Evolutionary conservation across 225 moss, liverwort and hornwort species (phyloP).

Genomic region (Marchantia paleacea): DNA sequence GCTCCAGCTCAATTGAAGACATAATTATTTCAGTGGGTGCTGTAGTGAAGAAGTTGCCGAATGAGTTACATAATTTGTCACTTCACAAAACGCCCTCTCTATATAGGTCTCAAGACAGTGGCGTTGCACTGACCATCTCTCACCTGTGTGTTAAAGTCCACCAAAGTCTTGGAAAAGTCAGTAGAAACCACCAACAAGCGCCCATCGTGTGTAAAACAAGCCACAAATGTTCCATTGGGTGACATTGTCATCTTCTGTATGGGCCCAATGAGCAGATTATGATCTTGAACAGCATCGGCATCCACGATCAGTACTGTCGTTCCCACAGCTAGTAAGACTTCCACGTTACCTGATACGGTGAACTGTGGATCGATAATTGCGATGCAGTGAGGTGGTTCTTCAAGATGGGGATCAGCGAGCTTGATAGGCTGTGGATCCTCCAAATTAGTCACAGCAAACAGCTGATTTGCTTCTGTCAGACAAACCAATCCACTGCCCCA

Average conservation of each 20-base stretch:
- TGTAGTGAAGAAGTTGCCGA: too few relatives aligned
- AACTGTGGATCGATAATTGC: slow-evolving; percentile 77
- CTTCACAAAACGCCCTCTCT: background rate
- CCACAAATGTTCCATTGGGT: slow-evolving; percentile 70
- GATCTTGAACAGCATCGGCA: slow-evolving; percentile 67
- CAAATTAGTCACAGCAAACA: slow-evolving; percentile 89
- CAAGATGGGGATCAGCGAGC: slow-evolving; percentile 77
- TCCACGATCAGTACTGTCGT: slow-evolving; percentile 74
- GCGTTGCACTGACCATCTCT: background rate
- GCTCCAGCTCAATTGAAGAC: too few relatives aligned
- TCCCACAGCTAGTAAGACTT: slow-evolving; percentile 82
- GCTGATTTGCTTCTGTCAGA: slow-evolving; percentile 74
- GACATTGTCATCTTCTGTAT: slow-evolving; percentile 90
- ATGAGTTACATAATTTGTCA: background rate
- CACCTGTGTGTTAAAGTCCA: slow-evolving; percentile 82
- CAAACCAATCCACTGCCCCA: slow-evolving; percentile 86
- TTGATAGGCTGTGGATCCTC: slow-evolving; percentile 67
- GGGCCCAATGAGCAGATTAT: slow-evolving; percentile 72
- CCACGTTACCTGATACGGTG: slow-evolving; percentile 80
- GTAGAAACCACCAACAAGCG: slow-evolving; percentile 69
- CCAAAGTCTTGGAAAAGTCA: slow-evolving; percentile 79
- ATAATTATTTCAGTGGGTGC: too few relatives aligned
- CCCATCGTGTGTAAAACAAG: slow-evolving; percentile 93
- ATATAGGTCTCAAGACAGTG: too few relatives aligned
- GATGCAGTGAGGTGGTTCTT: slow-evolving; percentile 85